Percentiles rank a stretch among this genome's conserved stretches.
Conservation (phyloP, 2,329 filamentous ascomycete genomes). For the Neospermospora avenae region DNA sequence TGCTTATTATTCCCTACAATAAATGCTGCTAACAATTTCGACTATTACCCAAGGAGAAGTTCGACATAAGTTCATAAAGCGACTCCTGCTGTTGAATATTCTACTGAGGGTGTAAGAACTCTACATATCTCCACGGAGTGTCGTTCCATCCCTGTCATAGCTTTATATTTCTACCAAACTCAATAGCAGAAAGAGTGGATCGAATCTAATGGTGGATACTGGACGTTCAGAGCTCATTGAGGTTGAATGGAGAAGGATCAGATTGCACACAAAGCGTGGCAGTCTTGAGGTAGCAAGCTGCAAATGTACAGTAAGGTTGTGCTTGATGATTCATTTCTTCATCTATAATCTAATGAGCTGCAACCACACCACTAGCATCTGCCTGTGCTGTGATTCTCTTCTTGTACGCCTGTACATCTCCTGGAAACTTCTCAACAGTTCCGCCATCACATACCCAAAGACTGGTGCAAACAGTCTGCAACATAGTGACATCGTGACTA, state of each 20-base stretch:
- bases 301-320: not conserved
- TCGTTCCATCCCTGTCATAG: not conserved
- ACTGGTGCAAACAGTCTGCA: slow-evolving; percentile 91
- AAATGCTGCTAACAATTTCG: too few species aligned
- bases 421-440: slow-evolving; percentile 92
- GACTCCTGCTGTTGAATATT: too few species aligned
- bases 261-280: not conserved
- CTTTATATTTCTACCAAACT: not conserved
- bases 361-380: slow-evolving; percentile 75
- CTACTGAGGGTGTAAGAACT: not conserved
- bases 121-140: not conserved
- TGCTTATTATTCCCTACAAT: too few species aligned
- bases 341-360: slow-evolving; percentile 25
- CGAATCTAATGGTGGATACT: not conserved
- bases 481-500: slow-evolving; percentile 97
- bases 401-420: slow-evolving; percentile 96
- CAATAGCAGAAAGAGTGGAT: not conserved
- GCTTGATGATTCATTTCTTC: not conserved
- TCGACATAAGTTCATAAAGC: not conserved
- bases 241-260: not conserved
- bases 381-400: slow-evolving; percentile 90
- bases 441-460: slow-evolving; percentile 96
- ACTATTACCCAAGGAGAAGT: not conserved
- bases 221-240: too few species aligned
- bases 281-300: not conserved